Conservation (phyloP, 352 stramenopile species). For the Globisporangium takayamanum region DNA sequence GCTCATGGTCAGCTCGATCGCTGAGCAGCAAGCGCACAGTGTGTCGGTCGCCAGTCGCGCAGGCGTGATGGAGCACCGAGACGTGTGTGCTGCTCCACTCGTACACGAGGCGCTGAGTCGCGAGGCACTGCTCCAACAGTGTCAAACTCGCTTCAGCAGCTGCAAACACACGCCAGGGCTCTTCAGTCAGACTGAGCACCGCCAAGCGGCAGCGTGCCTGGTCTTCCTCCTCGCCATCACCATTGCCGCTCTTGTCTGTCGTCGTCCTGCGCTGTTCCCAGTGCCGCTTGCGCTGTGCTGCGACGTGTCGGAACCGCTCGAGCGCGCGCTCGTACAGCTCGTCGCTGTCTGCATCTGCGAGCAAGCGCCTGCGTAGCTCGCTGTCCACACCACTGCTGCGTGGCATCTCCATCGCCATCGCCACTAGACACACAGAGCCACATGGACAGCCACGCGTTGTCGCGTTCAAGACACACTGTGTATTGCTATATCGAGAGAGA, state of each 20-base stretch:
- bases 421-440: no score
- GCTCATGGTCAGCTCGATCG: not conserved
- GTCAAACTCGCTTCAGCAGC: not conserved
- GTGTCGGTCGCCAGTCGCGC: conserved; percentile 16
- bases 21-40: conserved; percentile 16
- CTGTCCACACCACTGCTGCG: no score
- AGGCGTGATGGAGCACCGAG: conserved; percentile 29
- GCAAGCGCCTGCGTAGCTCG: not conserved
- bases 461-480: no score
- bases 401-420: not conserved
- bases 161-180: conserved; percentile 38
- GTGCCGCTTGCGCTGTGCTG: not conserved
- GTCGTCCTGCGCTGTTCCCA: conserved; percentile 3
- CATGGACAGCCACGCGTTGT: no score
- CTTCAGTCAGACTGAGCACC: conserved; percentile 17
- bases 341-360: not conserved
- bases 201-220: conserved; percentile 16
- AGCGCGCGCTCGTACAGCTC: not conserved
- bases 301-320: not conserved
- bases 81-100: conserved; percentile 27
- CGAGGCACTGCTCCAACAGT: conserved; percentile 15
- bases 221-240: conserved; percentile 1
- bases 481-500: no score
- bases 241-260: conserved; percentile 4
- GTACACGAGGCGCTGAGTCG: conserved; percentile 20